phyloP scores from a whole-genome alignment of 129 eudicot species.

The Pulicaria dysenterica region DNA sequence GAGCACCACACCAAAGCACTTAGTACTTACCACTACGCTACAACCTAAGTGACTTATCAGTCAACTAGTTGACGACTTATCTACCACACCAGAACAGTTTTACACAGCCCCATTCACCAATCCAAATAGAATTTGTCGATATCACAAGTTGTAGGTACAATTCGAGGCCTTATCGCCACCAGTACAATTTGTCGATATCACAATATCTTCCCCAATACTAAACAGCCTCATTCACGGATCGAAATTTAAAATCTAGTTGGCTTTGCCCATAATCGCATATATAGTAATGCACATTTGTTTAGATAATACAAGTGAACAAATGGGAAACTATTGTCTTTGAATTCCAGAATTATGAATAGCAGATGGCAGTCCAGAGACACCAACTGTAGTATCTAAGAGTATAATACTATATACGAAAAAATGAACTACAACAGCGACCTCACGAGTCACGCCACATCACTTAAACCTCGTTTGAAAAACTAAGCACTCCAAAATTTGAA shows the following conservation, averaged over 20 bases:
- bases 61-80: too few species aligned
- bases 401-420: not conserved
- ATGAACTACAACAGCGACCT: conserved; percentile 6
- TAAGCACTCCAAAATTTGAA: conserved; percentile 9
- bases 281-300: not conserved
- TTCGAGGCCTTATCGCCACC: too few species aligned
- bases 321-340: conserved; percentile 3
- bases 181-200: too few species aligned
- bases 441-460: not conserved
- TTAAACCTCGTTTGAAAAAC: conserved; percentile 23
- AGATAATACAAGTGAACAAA: not conserved
- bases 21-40: too few species aligned
- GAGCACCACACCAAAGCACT: too few species aligned
- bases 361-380: not conserved
- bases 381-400: not conserved
- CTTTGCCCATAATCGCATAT: not conserved
- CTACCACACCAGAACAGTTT: too few species aligned
- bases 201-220: too few species aligned
- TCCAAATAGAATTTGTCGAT: too few species aligned
- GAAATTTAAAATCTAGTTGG: not conserved
- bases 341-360: not conserved
- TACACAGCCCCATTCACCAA: too few species aligned
- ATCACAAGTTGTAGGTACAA: too few species aligned
- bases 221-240: too few species aligned
- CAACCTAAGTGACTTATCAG: too few species aligned